These are phyloP conservation scores for Fusarium sp. DNA, from an alignment of 2,329 filamentous ascomycete species.

Conservation along the genomic window DNA sequence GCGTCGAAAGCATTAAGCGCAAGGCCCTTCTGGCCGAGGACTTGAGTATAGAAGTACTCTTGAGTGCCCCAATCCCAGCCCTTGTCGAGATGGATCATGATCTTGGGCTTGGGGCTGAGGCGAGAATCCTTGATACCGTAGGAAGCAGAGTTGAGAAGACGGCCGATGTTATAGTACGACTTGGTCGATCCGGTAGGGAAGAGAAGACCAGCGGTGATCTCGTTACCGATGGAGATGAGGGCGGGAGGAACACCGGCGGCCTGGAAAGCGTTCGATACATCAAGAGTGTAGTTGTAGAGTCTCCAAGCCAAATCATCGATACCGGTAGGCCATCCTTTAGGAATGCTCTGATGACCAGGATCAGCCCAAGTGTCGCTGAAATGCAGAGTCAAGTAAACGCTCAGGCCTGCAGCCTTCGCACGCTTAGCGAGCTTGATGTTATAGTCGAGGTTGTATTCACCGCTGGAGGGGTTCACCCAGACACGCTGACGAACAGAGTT, in stretches of 20 bases:
- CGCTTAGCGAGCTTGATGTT: conserved; percentile 76
- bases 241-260: conserved; percentile 65
- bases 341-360: conserved; percentile 71
- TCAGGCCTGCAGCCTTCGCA: conserved; percentile 71
- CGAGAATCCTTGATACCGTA: conserved; percentile 73
- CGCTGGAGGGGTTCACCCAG: conserved; percentile 76
- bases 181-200: conserved; percentile 70
- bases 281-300: conserved; percentile 76
- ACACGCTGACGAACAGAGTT: conserved; percentile 78
- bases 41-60: conserved; percentile 72
- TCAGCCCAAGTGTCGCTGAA: conserved; percentile 80
- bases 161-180: conserved; percentile 70
- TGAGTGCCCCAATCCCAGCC: conserved; percentile 79
- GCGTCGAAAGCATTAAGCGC: conserved; percentile 71
- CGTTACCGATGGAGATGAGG: conserved; percentile 79
- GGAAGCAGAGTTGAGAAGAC: conserved; percentile 72
- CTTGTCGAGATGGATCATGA: conserved; percentile 81
- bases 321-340: conserved; percentile 71
- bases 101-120: conserved; percentile 69
- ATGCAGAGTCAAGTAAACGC: conserved; percentile 73
- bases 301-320: conserved; percentile 70
- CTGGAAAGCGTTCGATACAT: conserved; percentile 71
- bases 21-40: conserved; percentile 65
- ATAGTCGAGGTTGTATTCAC: conserved; percentile 76
- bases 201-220: conserved; percentile 75